Evolutionary conservation across 164 flowering plant species (phyloP).

Genomic region (Annona cherimola): DNA sequence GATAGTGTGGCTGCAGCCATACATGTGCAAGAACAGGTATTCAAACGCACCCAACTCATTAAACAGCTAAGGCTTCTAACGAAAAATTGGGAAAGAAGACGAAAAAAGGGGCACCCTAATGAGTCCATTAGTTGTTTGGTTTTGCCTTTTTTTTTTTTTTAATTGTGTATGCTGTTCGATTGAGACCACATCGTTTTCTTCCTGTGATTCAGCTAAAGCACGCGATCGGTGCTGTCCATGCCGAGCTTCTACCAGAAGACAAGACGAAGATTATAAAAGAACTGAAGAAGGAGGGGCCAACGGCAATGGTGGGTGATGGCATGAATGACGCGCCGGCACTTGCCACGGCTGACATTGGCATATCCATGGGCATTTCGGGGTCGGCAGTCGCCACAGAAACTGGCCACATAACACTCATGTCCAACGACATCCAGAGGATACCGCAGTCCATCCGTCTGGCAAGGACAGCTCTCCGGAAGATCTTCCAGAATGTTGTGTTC

Average conservation of each 20-base stretch:
- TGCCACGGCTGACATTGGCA: slow-evolving; percentile 9
- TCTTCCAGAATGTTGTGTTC: background rate
- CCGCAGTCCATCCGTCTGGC: background rate
- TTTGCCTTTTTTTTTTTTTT: background rate
- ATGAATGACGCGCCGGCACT: slow-evolving; percentile 11
- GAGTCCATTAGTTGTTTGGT: background rate
- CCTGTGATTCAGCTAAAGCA: slow-evolving; percentile 49
- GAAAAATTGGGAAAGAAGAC: background rate
- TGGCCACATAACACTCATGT: slow-evolving; percentile 5
- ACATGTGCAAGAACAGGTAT: slow-evolving; percentile 68
- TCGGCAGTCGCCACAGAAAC: slow-evolving; percentile 10
- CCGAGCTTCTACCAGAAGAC: slow-evolving; percentile 48
- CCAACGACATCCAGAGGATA: slow-evolving; percentile 1
- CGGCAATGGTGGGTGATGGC: slow-evolving; percentile 14
- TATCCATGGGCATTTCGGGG: slow-evolving; percentile 9
- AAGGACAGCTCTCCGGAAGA: background rate
- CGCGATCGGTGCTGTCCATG: slow-evolving; percentile 56
- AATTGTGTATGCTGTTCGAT: no score
- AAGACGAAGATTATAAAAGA: background rate
- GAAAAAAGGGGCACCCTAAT: background rate
- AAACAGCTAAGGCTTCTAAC: no score
- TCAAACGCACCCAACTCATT: background rate
- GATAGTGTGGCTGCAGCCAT: slow-evolving; percentile 72
- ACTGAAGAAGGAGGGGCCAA: background rate
- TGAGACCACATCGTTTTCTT: background rate